Evolutionary conservation across 176 grass and related monocot genomes (phyloP).

Genomic region (Hsuehochloa calcarea): DNA sequence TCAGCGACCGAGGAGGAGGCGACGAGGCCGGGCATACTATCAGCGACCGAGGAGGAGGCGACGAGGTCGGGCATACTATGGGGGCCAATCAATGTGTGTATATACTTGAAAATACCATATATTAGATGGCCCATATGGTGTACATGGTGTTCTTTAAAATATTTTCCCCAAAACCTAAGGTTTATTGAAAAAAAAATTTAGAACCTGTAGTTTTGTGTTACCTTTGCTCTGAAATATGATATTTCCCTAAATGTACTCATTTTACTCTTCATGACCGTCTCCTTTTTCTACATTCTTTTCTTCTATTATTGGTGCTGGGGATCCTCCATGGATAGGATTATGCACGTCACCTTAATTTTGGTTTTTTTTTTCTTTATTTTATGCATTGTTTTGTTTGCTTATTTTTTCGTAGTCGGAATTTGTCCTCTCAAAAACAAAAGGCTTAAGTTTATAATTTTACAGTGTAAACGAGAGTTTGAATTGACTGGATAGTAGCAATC

Average conservation of each 20-base stretch:
- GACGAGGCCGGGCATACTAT: too few relatives aligned
- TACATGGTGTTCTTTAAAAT: too few relatives aligned
- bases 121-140: too few relatives aligned
- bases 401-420: neutral
- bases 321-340: slow-evolving; percentile 14
- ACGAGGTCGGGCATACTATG: too few relatives aligned
- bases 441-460: neutral
- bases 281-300: slow-evolving; percentile 31
- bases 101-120: too few relatives aligned
- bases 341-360: neutral
- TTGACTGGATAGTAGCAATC: neutral
- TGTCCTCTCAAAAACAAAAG: neutral
- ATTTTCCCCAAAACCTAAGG: too few relatives aligned
- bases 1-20: too few relatives aligned
- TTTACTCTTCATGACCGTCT: slow-evolving; percentile 1
- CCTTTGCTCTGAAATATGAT: too few relatives aligned
- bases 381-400: neutral
- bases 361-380: neutral
- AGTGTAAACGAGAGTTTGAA: neutral
- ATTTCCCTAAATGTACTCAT: neutral
- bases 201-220: too few relatives aligned
- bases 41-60: too few relatives aligned
- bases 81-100: too few relatives aligned
- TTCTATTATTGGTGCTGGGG: slow-evolving; percentile 34
- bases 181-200: too few relatives aligned